Evolutionary conservation across 192 early-diverging fungal genomes (phyloP), one percentile per base, ranked within the genome.

Genomic region (Linnemannia zychae): DNA sequence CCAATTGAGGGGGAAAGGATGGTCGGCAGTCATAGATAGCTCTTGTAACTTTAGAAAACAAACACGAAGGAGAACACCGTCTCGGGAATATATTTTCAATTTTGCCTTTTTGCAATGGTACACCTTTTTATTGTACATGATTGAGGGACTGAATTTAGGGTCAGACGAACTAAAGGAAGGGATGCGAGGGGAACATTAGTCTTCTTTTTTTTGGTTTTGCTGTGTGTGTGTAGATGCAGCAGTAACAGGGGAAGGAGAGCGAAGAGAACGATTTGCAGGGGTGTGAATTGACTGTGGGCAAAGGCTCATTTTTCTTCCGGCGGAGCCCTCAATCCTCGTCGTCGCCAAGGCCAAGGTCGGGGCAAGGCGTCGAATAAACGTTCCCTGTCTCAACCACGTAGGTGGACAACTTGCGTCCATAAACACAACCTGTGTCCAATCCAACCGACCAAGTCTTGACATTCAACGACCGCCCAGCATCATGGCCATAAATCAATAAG

Each of bases 391-490:
- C 76, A 15, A 84, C 49, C 5, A 84, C 53, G n/a, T 84, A 84
- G 0, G 76, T 76, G 5, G 82, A 70, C 48, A 84, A 17, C 3
- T 37, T 47, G 4, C 89, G 77, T 38, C 94, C 95, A 75, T 92
- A 90, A 6, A 94, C 95, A 78, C 95, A 96, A 20, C 93, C 92
- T 1, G 89, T 91, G 72, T 96, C 95, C 11, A 95, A 63, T 15
- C 95, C 95, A 75, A 91, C 88, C 4, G 92, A 89, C 66, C 88
- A 88, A 0, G 74, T 44, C 72, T 91, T 83, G 15, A 93, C 69
- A 67, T 92, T 88, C 48, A 96, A 80, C 6, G 87, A 88, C 20
- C 93, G 80, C 0, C 89, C 76, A 5, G 95, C 93, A 67, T 92
- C 93, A 81, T 96, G 95, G 0, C 95, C 95, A 82, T 95, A 96